These are phyloP conservation scores for Murraya paniculata DNA, from an alignment of 345 rosid species.

Conservation along the genomic window DNA sequence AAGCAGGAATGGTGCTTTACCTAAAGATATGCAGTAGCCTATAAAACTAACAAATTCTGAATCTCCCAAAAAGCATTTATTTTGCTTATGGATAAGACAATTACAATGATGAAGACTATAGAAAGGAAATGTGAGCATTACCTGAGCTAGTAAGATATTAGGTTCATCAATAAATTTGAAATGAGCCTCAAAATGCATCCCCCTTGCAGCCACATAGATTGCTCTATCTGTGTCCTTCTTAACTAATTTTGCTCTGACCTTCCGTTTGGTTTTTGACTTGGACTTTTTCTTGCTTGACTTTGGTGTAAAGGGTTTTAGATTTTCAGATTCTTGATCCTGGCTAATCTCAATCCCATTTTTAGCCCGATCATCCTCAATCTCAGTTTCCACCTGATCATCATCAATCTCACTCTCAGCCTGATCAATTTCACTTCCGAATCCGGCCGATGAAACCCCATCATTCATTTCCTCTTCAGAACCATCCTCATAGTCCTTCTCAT, in stretches of 20 bases:
- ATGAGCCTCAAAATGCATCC: constrained; percentile 63
- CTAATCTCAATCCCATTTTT: constrained; percentile 28
- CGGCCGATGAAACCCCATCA: constrained; percentile 26
- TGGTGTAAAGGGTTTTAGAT: constrained; percentile 14
- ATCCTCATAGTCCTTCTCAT: constrained; percentile 84
- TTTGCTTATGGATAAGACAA: neutral
- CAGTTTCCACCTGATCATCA: constrained; percentile 16
- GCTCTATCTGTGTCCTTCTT: constrained; percentile 43
- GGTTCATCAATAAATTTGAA: constrained; percentile 71
- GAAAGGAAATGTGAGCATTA: constrained; percentile 27
- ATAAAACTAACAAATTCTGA: neutral
- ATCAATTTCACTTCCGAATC: constrained; percentile 37
- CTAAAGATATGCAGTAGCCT: neutral
- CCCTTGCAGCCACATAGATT: constrained; percentile 36
- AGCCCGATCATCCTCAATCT: constrained; percentile 17
- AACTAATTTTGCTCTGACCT: constrained; percentile 22
- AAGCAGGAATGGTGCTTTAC: constrained; percentile 1
- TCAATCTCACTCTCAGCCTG: constrained; percentile 28
- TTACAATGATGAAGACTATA: neutral
- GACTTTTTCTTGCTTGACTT: constrained; percentile 32
- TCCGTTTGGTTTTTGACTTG: constrained; percentile 31
- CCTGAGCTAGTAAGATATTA: constrained; percentile 86
- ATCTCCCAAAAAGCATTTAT: neutral
- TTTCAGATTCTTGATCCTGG: constrained; percentile 31
- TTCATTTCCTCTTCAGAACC: constrained; percentile 45